These are phyloP conservation scores for Pseudogymnoascus sp. DNA, from an alignment of 2,329 filamentous ascomycete genomes.

Conservation along the genomic window DNA sequence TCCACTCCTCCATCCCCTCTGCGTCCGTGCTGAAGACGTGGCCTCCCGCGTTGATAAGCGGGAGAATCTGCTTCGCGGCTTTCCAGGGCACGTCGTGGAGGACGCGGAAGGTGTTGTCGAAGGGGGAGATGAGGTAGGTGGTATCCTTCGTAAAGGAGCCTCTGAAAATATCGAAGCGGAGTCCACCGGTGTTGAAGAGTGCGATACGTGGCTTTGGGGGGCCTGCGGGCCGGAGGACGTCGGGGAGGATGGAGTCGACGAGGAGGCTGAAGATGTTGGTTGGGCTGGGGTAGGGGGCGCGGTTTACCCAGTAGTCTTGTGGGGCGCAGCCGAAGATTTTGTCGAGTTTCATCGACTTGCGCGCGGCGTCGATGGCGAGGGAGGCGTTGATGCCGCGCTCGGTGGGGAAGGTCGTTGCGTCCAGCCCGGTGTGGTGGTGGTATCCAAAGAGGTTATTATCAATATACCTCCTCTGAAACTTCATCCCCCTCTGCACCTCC, in stretches of 20 bases:
- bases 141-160: constrained; percentile 84
- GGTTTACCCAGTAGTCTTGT: constrained; percentile 70
- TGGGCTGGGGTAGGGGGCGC: constrained; percentile 63
- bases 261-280: constrained; percentile 79
- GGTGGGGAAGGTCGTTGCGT: constrained; percentile 69
- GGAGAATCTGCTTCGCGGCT: constrained; percentile 62
- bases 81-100: constrained; percentile 74
- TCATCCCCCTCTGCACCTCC: constrained; percentile 34
- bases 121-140: constrained; percentile 80
- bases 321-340: constrained; percentile 76
- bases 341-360: constrained; percentile 65
- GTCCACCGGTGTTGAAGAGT: constrained; percentile 80
- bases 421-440: constrained; percentile 69
- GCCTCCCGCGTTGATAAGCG: constrained; percentile 47
- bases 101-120: constrained; percentile 69
- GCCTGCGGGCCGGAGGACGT: constrained; percentile 49
- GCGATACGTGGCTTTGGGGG: constrained; percentile 58
- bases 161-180: constrained; percentile 93
- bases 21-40: constrained; percentile 33
- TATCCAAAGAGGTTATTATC: constrained; percentile 88
- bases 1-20: not conserved
- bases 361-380: constrained; percentile 58
- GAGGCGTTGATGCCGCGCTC: constrained; percentile 67
- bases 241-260: constrained; percentile 36
- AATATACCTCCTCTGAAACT: constrained; percentile 76